Base-by-base conservation (phyloP, 2,329 filamentous ascomycete species). In the Cucurbitaria berberidis region DNA sequence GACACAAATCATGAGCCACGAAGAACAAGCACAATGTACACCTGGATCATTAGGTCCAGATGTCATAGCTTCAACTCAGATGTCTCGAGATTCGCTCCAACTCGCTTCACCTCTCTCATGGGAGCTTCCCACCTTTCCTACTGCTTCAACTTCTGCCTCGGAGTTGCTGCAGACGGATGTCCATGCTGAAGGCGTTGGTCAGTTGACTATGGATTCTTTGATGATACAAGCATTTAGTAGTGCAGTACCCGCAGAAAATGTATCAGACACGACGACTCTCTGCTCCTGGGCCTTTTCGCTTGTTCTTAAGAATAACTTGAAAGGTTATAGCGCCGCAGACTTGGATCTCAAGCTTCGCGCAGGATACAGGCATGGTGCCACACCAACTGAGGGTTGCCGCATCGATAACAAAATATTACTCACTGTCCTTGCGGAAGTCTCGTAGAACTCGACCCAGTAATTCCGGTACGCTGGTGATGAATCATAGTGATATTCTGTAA, bases 271-370 rank as follows among this genome's bases (percentile, higher is more conserved):
- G 11, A 62, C 59, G 13, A 64, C 53, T 16, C 56, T 64, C 32
- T 64, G 60, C 45, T 60, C 60, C 19, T 45, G 26, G 24, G 60
- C 60, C 21, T 64, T 60, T 48, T 64, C 60, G 22, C 55, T 62
- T 5, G 38, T 64, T 32, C 38, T 55, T 6, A 52, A 52, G 35
- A 55, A 51, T 36, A 61, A 61, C 21, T 15, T 13, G 8, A 61
- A 59, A 48, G 55, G 58, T 6, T 59, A 50, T 41, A 53, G 47
- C 39, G 32, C 26, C 13, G 36, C 51, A 45, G 51, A 62, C 11
- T 44, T 64, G 34, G 59, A 64, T 24, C 29, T 60, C 21, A 57
- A 56, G 36, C 50, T 64, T 41, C 53, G 59, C 11, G 54, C 39
- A 2, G 59, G 60, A 48, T 64, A 62, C 36, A 57, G 47, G 45